These are phyloP conservation scores for Immersiporthe knoxdaviesiana DNA, from an alignment of 2,329 filamentous ascomycete species.

Conservation along the genomic window DNA sequence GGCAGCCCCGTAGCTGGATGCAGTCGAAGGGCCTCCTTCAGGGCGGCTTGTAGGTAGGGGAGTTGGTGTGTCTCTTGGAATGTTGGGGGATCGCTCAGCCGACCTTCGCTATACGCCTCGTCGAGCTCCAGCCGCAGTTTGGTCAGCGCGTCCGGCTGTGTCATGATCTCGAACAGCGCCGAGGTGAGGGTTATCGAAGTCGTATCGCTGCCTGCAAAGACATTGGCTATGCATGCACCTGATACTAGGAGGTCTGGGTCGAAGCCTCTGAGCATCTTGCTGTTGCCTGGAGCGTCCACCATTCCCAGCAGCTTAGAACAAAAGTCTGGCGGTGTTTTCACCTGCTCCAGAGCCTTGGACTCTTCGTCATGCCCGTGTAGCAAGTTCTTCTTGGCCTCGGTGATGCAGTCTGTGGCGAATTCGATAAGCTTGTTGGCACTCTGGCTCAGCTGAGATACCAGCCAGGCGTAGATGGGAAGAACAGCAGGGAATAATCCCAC, in stretches of 20 bases:
- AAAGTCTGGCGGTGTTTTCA: slow-evolving; percentile 38
- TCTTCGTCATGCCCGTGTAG: slow-evolving; percentile 13
- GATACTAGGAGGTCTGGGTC: neutral
- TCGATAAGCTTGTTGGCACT: neutral
- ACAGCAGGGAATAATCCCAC: slow-evolving; percentile 9
- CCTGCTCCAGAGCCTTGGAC: slow-evolving; percentile 24
- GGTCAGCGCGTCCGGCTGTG: slow-evolving; percentile 32
- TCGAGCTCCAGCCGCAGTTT: slow-evolving; percentile 36
- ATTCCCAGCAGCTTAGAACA: slow-evolving; percentile 47
- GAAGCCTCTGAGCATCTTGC: slow-evolving; percentile 37
- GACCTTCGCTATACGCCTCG: slow-evolving; percentile 34
- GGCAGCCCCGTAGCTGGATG: slow-evolving; percentile 53
- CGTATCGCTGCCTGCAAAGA: slow-evolving; percentile 47
- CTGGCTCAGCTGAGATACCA: neutral
- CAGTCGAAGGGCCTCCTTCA: slow-evolving; percentile 58
- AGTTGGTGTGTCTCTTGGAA: slow-evolving; percentile 46
- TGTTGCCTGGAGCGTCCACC: slow-evolving; percentile 44
- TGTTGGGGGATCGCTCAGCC: slow-evolving; percentile 25
- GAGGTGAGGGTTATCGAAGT: slow-evolving; percentile 52
- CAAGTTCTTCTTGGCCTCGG: slow-evolving; percentile 10
- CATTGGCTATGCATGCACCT: slow-evolving; percentile 37
- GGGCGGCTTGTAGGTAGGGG: slow-evolving; percentile 57
- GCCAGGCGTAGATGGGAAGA: neutral
- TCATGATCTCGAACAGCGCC: slow-evolving; percentile 49
- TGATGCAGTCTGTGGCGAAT: slow-evolving; percentile 8